Conservation (phyloP, 1,284 basidiomycete species). For the Porodaedalea pini region DNA sequence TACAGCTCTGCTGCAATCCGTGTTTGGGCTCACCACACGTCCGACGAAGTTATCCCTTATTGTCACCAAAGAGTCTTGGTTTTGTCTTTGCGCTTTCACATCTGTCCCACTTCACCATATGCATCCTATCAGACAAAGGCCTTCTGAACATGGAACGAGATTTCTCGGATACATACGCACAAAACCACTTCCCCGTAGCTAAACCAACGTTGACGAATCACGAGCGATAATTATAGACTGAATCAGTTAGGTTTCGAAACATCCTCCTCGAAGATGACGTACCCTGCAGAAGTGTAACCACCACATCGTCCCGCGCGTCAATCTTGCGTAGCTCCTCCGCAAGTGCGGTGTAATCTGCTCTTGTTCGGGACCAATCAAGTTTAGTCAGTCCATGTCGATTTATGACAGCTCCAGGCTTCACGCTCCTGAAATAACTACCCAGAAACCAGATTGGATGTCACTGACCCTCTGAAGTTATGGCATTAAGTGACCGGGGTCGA, state of each 20-base stretch:
- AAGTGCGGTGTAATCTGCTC: slow-evolving; percentile 58
- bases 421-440: neutral
- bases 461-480: slow-evolving; percentile 54
- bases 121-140: neutral
- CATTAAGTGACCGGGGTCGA: slow-evolving; percentile 56
- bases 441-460: neutral
- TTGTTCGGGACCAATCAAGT: neutral
- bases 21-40: slow-evolving; percentile 47
- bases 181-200: slow-evolving; percentile 71
- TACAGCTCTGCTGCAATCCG: slow-evolving; percentile 61
- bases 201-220: neutral
- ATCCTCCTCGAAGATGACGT: slow-evolving; percentile 18
- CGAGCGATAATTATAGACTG: neutral
- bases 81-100: slow-evolving; percentile 36
- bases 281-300: slow-evolving; percentile 69
- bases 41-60: slow-evolving; percentile 40
- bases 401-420: neutral
- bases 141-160: neutral
- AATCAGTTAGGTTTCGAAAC: neutral
- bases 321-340: slow-evolving; percentile 54
- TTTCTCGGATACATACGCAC: slow-evolving; percentile 47
- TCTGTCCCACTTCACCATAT: slow-evolving; percentile 45
- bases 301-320: slow-evolving; percentile 57
- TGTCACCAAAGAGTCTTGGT: slow-evolving; percentile 24
- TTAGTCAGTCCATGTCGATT: neutral